A percentile compares a stretch with the other conserved stretches of the same genome.
Conservation (phyloP, 768 basidiomycete species). For the Phanerodontia chrysosporium region DNA sequence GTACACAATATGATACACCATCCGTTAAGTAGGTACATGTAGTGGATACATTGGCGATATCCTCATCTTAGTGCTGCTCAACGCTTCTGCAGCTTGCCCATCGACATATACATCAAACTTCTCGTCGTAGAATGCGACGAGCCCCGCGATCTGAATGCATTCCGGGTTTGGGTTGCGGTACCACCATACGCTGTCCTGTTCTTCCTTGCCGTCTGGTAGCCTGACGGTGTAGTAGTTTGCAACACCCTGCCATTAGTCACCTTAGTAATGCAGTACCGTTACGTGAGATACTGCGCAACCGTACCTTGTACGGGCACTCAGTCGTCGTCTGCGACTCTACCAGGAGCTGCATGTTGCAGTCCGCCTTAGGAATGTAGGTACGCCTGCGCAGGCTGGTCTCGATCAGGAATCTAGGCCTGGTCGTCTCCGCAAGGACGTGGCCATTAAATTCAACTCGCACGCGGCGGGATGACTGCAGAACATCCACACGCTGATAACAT, state of each 20-base stretch:
- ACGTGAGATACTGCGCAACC: neutral
- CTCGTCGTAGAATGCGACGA: conserved; percentile 61
- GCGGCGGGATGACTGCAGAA: conserved; percentile 56
- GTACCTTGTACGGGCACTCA: conserved; percentile 65
- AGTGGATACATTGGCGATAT: too few species aligned
- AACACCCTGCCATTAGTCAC: conserved; percentile 42
- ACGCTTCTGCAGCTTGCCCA: conserved; percentile 42
- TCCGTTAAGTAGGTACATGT: too few species aligned
- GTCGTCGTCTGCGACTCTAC: conserved; percentile 42
- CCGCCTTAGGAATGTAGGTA: conserved; percentile 57
- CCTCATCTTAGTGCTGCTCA: too few species aligned
- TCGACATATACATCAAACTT: conserved; percentile 65
- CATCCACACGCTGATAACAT: conserved; percentile 56
- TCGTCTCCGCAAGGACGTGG: conserved; percentile 59
- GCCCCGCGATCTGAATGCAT: conserved; percentile 45
- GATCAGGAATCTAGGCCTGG: conserved; percentile 47
- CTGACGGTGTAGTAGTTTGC: conserved; percentile 55
- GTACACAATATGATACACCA: neutral
- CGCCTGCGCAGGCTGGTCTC: conserved; percentile 55
- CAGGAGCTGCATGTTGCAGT: conserved; percentile 49
- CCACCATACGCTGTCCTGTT: conserved; percentile 59
- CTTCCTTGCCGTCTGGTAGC: conserved; percentile 37
- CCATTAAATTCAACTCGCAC: conserved; percentile 57
- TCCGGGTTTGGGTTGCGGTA: conserved; percentile 53
- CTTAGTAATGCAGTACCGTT: neutral